Evolutionary conservation across 345 rosid genomes (phyloP).

Genomic region (Hevea brasiliensis): DNA sequence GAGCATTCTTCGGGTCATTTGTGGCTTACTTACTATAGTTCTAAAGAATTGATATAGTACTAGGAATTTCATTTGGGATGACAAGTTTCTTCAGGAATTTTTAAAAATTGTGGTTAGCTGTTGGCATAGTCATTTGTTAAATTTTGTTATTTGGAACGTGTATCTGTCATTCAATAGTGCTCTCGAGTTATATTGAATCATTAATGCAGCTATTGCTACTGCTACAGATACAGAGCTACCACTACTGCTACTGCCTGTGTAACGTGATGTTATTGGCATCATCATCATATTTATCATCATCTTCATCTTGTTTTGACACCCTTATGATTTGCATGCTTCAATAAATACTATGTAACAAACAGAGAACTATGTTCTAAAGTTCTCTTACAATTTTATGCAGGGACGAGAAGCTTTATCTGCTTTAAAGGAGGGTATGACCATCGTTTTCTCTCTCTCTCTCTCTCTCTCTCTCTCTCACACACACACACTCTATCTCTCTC

Average conservation of each 20-base stretch:
- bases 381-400: slow-evolving; percentile 41
- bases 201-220: not conserved
- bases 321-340: slow-evolving; percentile 3
- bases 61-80: too few species aligned
- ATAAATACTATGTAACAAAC: not conserved
- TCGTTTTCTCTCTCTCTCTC: not conserved
- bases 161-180: too few species aligned
- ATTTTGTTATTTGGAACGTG: too few species aligned
- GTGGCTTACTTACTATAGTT: not conserved
- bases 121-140: too few species aligned
- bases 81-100: too few species aligned
- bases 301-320: not conserved
- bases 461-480: too few species aligned
- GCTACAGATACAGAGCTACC: not conserved
- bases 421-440: slow-evolving; percentile 63
- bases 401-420: slow-evolving; percentile 57
- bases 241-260: not conserved
- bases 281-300: not conserved
- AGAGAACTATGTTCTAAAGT: not conserved
- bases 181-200: not conserved
- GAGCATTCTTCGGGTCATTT: not conserved
- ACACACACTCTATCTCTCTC: too few species aligned
- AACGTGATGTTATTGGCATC: not conserved
- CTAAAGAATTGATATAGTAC: too few species aligned
- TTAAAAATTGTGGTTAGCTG: too few species aligned